Evolutionary conservation across 169 alveolate genomes (phyloP).

Genomic region (Plasmodium gaboni): DNA sequence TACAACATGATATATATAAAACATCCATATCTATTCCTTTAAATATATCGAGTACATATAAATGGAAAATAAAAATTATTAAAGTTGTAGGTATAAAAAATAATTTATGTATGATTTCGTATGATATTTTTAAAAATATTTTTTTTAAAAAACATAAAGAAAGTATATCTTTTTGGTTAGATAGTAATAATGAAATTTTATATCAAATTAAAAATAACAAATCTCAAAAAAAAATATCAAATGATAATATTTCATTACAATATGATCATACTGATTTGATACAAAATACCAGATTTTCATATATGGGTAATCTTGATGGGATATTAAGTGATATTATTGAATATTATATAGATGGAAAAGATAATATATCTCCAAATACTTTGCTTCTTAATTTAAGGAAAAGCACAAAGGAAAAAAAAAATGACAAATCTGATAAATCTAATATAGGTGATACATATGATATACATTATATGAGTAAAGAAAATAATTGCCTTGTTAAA

Average conservation of each 20-base stretch:
- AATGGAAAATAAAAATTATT: constrained; percentile 23
- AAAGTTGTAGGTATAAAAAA: constrained; percentile 16
- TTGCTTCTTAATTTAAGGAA: background rate
- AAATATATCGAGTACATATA: background rate
- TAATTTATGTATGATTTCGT: constrained; percentile 10
- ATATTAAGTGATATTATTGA: constrained; percentile 50
- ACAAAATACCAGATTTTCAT: constrained; percentile 56
- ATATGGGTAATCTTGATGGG: constrained; percentile 77
- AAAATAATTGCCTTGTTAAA: constrained; percentile 35
- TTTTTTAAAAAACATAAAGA: background rate
- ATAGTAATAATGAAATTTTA: constrained; percentile 35
- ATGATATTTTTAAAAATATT: constrained; percentile 29
- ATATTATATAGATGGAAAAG: constrained; percentile 20
- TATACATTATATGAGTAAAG: background rate
- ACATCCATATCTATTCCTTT: background rate
- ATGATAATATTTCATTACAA: background rate
- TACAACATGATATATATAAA: constrained; percentile 7
- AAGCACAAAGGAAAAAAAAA: background rate
- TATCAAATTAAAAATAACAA: background rate
- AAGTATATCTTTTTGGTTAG: constrained; percentile 45
- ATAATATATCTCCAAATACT: background rate
- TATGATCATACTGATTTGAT: background rate
- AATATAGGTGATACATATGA: too few relatives aligned
- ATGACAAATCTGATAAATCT: background rate
- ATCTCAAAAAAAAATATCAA: background rate